Conservation (phyloP, 148 eudicot genomes). For the Chenopodium berlandieri region DNA sequence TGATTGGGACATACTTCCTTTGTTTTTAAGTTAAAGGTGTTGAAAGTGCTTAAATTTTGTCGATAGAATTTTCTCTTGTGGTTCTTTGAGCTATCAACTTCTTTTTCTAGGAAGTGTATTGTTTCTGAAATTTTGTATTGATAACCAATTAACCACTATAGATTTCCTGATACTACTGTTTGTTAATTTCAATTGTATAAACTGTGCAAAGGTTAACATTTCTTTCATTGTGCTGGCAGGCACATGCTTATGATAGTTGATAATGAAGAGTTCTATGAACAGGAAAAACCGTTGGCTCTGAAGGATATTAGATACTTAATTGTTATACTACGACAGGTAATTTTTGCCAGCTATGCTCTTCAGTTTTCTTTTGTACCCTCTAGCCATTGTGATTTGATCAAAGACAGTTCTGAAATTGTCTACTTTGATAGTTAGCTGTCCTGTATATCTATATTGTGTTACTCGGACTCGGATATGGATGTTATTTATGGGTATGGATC, state of each 20-base stretch:
- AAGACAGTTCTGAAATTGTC: not conserved
- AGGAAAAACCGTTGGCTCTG: slow-evolving; percentile 83
- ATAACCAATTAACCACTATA: not conserved
- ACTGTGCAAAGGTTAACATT: not conserved
- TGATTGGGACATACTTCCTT: not conserved
- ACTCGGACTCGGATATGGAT: no score
- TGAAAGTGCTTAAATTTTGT: not conserved
- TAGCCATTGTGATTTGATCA: not conserved
- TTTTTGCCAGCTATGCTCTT: not conserved
- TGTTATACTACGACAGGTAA: slow-evolving; percentile 89
- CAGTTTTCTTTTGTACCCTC: not conserved
- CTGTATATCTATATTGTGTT: no score
- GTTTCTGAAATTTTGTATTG: not conserved
- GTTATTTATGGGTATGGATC: no score
- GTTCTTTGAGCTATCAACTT: not conserved
- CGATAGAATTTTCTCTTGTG: not conserved
- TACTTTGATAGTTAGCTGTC: not conserved
- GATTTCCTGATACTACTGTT: not conserved
- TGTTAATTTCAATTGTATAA: not conserved
- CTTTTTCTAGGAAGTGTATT: not conserved
- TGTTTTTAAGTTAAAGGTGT: not conserved
- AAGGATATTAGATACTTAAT: slow-evolving; percentile 80
- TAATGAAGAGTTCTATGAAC: slow-evolving; percentile 96
- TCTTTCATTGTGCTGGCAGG: slow-evolving; percentile 43
- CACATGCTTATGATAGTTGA: slow-evolving; percentile 98